Percentiles rank a stretch among this genome's conserved stretches.
Conservation (phyloP, 2,329 filamentous ascomycete species). For the Fusarium clavum region DNA sequence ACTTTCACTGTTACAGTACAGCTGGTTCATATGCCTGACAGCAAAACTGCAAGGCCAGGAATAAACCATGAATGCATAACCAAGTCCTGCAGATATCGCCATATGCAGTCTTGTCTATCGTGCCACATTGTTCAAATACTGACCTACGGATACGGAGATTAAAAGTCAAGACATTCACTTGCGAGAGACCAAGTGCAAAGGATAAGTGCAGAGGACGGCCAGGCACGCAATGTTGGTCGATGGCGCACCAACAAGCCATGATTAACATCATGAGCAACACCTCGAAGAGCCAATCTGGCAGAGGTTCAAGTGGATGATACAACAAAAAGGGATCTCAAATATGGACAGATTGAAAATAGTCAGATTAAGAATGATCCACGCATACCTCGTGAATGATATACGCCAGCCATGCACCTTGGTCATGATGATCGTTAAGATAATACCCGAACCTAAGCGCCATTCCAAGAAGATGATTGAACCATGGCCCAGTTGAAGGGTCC, state of each 20-base stretch:
- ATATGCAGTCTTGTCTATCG: background rate
- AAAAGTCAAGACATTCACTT: conserved; percentile 7
- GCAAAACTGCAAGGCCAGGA: background rate
- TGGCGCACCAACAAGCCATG: conserved; percentile 21
- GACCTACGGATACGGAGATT: background rate
- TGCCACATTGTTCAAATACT: background rate
- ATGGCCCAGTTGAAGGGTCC: conserved; percentile 6
- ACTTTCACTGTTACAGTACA: background rate
- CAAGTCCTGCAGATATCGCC: background rate
- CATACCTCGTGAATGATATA: conserved; percentile 51
- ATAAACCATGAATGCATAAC: background rate
- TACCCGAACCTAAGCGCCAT: conserved; percentile 42
- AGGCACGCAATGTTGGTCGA: conserved; percentile 33
- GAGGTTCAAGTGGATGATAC: conserved; percentile 6
- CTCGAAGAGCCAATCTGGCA: conserved; percentile 6
- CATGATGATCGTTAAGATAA: conserved; percentile 45
- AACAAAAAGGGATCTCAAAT: conserved; percentile 8
- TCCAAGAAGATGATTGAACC: conserved; percentile 27
- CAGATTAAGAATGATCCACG: conserved; percentile 48
- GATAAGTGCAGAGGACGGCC: conserved; percentile 19
- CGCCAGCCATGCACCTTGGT: conserved; percentile 48
- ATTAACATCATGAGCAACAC: conserved; percentile 15
- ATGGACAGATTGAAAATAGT: conserved; percentile 24
- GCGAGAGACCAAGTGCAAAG: background rate
- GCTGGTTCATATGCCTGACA: background rate